These are phyloP conservation scores for Ogataea nakhonphanomensis DNA, from an alignment of 805 yeast genomes.

Conservation along the genomic window DNA sequence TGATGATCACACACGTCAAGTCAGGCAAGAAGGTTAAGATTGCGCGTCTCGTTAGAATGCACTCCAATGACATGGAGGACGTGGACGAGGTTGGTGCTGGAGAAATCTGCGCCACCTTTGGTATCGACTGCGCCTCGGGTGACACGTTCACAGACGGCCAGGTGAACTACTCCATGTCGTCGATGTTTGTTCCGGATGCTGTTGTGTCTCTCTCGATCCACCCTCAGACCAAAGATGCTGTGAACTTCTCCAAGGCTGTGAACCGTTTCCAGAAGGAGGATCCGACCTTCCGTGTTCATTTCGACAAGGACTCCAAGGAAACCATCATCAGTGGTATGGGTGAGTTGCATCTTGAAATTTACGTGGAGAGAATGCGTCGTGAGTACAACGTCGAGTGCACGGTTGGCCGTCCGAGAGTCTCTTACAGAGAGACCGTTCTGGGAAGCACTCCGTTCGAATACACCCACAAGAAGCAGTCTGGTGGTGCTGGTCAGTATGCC, in stretches of 20 bases:
- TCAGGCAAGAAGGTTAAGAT: conserved; percentile 92
- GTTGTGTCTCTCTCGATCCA: conserved; percentile 89
- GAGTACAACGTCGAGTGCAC: conserved; percentile 94
- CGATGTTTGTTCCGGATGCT: conserved; percentile 99
- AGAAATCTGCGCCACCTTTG: conserved; percentile 98
- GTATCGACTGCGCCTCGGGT: conserved; percentile 98
- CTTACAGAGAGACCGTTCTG: conserved; percentile 91
- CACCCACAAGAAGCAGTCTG: conserved; percentile 96
- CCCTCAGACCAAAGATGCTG: conserved; percentile 82
- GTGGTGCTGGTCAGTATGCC: conserved; percentile 99
- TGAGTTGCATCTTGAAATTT: conserved; percentile 93
- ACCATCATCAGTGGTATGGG: conserved; percentile 98
- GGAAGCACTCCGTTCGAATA: conserved; percentile 76
- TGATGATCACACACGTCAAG: conserved; percentile 82
- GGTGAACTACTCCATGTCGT: conserved; percentile 82
- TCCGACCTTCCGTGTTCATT: conserved; percentile 94
- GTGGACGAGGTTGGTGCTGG: conserved; percentile 95
- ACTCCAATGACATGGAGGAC: conserved; percentile 98
- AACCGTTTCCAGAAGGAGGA: conserved; percentile 98
- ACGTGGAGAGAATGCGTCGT: conserved; percentile 96
- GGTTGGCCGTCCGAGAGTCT: conserved; percentile 97
- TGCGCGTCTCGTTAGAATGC: conserved; percentile 95
- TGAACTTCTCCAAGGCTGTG: conserved; percentile 93
- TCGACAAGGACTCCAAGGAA: conserved; percentile 88
- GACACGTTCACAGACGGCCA: conserved; percentile 92